phyloP scores from a whole-genome alignment of 352 stramenopile genomes.

The Globisporangium canariense region DNA sequence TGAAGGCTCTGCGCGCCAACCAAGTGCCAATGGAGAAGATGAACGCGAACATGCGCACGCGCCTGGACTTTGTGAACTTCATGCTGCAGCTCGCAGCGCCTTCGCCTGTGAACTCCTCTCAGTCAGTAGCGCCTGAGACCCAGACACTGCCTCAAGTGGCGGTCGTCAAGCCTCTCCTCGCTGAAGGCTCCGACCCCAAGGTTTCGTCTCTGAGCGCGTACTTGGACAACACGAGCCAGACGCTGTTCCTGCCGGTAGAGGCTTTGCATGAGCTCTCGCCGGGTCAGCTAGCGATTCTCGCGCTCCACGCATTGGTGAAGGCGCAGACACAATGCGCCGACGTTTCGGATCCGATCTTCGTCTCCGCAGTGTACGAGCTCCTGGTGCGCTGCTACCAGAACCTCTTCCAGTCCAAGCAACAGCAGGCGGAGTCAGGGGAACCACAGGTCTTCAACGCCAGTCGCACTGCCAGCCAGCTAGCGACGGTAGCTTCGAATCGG shows the following conservation, averaged over 20 bases:
- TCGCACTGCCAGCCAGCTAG: not conserved
- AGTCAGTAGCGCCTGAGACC: constrained; percentile 1
- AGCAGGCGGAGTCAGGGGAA: not conserved
- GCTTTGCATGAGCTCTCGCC: constrained; percentile 39
- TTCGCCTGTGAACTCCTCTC: not conserved
- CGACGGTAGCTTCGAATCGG: not conserved
- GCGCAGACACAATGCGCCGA: constrained; percentile 28
- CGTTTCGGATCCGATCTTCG: constrained; percentile 47
- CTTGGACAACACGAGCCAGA: constrained; percentile 20
- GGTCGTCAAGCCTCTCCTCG: constrained; percentile 14
- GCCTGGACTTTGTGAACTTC: constrained; percentile 28
- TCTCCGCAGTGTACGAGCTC: constrained; percentile 44
- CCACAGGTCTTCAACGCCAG: not conserved
- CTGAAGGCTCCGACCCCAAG: not conserved
- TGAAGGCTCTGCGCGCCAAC: not conserved
- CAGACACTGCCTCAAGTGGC: constrained; percentile 10
- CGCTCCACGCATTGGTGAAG: constrained; percentile 52
- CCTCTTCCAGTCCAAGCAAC: constrained; percentile 33
- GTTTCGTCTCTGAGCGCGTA: not conserved
- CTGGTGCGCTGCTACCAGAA: constrained; percentile 62
- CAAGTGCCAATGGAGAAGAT: constrained; percentile 16
- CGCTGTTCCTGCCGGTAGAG: constrained; percentile 30
- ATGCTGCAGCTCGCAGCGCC: constrained; percentile 23
- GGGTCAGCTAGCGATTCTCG: constrained; percentile 49
- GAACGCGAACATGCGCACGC: constrained; percentile 27